A percentile compares a stretch with the other conserved stretches of the same genome.
Conservation (phyloP, 192 early-diverging fungal species). For the Podila horticola region DNA sequence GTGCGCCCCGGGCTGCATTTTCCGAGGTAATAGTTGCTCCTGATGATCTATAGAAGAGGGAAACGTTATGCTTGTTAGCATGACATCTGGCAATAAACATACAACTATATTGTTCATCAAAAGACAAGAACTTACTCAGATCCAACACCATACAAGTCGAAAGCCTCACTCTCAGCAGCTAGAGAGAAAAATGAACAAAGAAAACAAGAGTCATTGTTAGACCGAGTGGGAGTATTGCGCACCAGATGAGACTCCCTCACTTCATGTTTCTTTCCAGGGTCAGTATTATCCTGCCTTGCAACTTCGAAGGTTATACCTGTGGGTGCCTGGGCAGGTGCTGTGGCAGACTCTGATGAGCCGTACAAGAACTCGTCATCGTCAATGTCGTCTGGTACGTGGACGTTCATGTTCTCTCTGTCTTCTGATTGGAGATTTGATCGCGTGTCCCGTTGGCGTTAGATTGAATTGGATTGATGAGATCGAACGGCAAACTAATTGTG, state of each 20-base stretch:
- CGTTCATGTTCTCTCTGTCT: slow-evolving; percentile 20
- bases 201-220: slow-evolving; percentile 5
- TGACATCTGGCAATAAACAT: not conserved
- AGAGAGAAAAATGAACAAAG: not conserved
- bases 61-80: too few species aligned
- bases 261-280: not conserved
- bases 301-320: slow-evolving; percentile 14
- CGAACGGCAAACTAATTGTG: too few species aligned
- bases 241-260: not conserved
- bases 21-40: slow-evolving; percentile 3
- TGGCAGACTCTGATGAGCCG: slow-evolving; percentile 29
- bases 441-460: too few species aligned
- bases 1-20: slow-evolving; percentile 5
- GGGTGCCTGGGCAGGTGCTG: not conserved
- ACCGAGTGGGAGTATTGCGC: not conserved
- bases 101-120: not conserved
- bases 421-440: not conserved
- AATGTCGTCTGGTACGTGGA: slow-evolving; percentile 39
- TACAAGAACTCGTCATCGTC: slow-evolving; percentile 53
- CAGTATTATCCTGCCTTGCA: not conserved
- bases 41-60: too few species aligned
- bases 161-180: slow-evolving; percentile 38
- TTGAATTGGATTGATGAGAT: too few species aligned
- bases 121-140: slow-evolving; percentile 19
- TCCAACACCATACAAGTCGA: slow-evolving; percentile 42